Base-by-base conservation (phyloP, 116 monocot species). In the Cymodocea nodosa region DNA sequence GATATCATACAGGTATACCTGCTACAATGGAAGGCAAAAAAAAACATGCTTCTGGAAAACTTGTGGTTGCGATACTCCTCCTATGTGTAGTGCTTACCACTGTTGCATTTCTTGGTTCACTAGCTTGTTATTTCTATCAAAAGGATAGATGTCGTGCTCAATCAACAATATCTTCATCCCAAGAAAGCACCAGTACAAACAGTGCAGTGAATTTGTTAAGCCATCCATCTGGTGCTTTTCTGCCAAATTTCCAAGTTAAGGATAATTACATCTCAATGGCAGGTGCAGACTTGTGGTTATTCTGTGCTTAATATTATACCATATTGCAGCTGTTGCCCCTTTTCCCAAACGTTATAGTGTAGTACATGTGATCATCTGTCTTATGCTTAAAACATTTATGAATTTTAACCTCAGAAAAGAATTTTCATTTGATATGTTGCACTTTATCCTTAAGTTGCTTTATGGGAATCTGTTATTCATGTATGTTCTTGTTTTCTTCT, bases 151-250 rank as follows among this genome's bases (percentile, higher is more conserved):
- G 73, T 59, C 59, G 65, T 56, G 25, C 49, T 20, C 81, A 71
- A 54, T 58, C 65, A 50, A 52, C 18, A 23, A 53, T 71, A 55
- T 65, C 65, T 61, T 83, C 85, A 62, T 78, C 85, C 51, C 75
- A 76, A 5, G 81, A 79, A 60, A 79, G 81, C 66, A 54, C 49
- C 23, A 90, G 87, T 65, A 89, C 64, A 76, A 89, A 74, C 58
- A 94, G 90, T 78, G 73, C 68, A 49, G 60, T 75, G 35, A 83
- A 84, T 71, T 80, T 94, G 52, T 70, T 94, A 39, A 87, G 82
- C 60, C 63, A 76, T 67, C 78, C 74, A 59, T 82, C 79, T 66
- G 50, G 73, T 70, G 77, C 81, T 18, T 68, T 79, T 35, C 77
- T 74, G 11, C 44, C 44, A 35, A 66, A 69, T 6, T 70, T 30